Percentiles rank a stretch among this genome's conserved stretches.
Evolutionary conservation across 805 yeast genomes (phyloP).

Genomic region (Zygosaccharomyces lentus): DNA sequence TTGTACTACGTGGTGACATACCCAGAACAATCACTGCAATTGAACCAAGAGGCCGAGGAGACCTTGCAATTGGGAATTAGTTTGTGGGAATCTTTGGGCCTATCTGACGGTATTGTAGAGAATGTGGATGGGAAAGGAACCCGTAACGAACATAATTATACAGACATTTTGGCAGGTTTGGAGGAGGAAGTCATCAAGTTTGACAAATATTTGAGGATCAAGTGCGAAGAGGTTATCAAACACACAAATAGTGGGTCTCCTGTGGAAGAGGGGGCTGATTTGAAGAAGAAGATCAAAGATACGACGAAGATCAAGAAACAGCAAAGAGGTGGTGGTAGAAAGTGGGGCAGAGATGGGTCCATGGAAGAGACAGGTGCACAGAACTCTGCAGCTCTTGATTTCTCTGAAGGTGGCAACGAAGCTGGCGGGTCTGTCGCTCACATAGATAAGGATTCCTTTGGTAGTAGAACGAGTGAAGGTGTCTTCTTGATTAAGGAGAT

Average conservation of each 20-base stretch:
- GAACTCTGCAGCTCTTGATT: constrained; percentile 48
- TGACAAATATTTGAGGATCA: constrained; percentile 37
- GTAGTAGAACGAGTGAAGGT: constrained; percentile 45
- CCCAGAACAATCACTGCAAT: constrained; percentile 40
- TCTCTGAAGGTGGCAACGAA: constrained; percentile 40
- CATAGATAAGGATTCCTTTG: constrained; percentile 37
- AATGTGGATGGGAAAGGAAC: constrained; percentile 33
- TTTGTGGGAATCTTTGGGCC: constrained; percentile 36
- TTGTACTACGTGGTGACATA: constrained; percentile 38
- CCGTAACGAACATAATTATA: constrained; percentile 29
- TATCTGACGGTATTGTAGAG: constrained; percentile 29
- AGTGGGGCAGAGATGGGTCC: constrained; percentile 64
- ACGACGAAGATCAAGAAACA: constrained; percentile 14
- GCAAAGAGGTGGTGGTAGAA: constrained; percentile 44
- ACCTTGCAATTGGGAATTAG: constrained; percentile 37
- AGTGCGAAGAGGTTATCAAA: constrained; percentile 26
- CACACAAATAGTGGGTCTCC: constrained; percentile 3
- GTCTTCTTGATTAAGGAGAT: constrained; percentile 64
- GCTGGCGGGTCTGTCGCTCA: constrained; percentile 15
- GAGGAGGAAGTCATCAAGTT: constrained; percentile 38
- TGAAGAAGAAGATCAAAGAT: constrained; percentile 17
- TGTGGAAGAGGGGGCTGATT: neutral
- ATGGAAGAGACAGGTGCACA: constrained; percentile 42
- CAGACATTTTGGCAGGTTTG: constrained; percentile 29
- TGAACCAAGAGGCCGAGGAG: constrained; percentile 43